phyloP scores from a whole-genome alignment of 1,284 basidiomycete genomes.

The Moesziomyces globuligerus region DNA sequence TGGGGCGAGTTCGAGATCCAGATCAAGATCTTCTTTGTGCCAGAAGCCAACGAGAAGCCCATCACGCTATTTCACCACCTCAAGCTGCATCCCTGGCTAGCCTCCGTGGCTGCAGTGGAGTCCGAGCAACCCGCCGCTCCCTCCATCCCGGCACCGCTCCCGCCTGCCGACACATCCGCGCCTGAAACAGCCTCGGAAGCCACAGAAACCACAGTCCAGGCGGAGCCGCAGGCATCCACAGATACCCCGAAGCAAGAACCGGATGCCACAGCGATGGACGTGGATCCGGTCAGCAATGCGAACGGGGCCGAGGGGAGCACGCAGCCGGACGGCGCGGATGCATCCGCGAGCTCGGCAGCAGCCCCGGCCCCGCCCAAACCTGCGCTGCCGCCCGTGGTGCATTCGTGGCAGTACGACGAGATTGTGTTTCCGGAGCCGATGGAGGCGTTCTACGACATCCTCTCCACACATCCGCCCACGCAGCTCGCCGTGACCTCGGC shows the following conservation, averaged over 20 bases:
- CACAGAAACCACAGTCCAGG: neutral
- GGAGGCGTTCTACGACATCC: slow-evolving; percentile 83
- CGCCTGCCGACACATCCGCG: slow-evolving; percentile 33
- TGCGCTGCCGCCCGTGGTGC: slow-evolving; percentile 68
- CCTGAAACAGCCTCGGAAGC: slow-evolving; percentile 4
- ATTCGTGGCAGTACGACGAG: slow-evolving; percentile 99
- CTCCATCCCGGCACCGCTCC: slow-evolving; percentile 39
- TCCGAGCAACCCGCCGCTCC: slow-evolving; percentile 69
- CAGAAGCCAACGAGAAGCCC: slow-evolving; percentile 91
- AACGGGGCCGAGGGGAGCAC: slow-evolving; percentile 7
- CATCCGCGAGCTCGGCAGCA: slow-evolving; percentile 1
- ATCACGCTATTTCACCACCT: slow-evolving; percentile 88
- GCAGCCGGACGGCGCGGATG: neutral
- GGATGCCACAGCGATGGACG: slow-evolving; percentile 15
- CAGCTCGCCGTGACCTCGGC: slow-evolving; percentile 68
- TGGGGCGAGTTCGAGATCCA: slow-evolving; percentile 99
- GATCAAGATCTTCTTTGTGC: slow-evolving; percentile 90
- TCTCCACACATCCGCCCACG: slow-evolving; percentile 84
- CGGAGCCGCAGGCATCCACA: neutral
- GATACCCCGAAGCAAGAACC: slow-evolving; percentile 14
- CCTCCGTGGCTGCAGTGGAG: slow-evolving; percentile 73
- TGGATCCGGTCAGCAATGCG: slow-evolving; percentile 17
- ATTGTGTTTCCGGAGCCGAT: slow-evolving; percentile 95
- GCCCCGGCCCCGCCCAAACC: slow-evolving; percentile 17
- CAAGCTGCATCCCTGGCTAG: slow-evolving; percentile 92